phyloP scores from a whole-genome alignment of 2,329 filamentous ascomycete species.

The Stagonosporopsis vannaccii region DNA sequence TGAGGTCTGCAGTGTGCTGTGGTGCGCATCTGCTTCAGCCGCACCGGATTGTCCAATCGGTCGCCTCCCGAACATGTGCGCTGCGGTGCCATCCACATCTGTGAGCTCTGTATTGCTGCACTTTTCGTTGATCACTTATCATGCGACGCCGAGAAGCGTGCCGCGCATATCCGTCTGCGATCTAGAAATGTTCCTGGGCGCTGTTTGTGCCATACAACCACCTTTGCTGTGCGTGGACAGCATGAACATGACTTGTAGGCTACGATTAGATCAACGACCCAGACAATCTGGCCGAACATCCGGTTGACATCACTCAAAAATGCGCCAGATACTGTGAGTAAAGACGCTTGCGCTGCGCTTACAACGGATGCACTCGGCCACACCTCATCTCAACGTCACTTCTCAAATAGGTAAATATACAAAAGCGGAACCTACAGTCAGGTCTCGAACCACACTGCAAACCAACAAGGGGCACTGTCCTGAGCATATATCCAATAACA shows the following conservation, averaged over 20 bases:
- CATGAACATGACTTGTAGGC: neutral
- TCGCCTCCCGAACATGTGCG: neutral
- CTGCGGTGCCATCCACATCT: neutral
- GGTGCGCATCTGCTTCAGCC: slow-evolving; percentile 11
- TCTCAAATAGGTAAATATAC: slow-evolving; percentile 3
- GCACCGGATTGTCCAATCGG: slow-evolving; percentile 10
- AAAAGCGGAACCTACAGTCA: slow-evolving; percentile 6
- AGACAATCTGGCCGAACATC: neutral
- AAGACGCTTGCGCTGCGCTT: slow-evolving; percentile 13
- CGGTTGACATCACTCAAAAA: slow-evolving; percentile 3
- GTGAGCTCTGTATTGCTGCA: neutral
- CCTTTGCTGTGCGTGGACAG: neutral
- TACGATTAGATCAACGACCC: neutral
- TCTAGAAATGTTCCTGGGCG: too few species aligned
- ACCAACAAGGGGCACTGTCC: neutral
- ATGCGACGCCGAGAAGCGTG: neutral
- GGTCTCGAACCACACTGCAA: neutral
- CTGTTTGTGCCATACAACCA: neutral
- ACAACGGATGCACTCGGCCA: neutral
- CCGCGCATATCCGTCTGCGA: neutral
- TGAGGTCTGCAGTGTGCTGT: neutral
- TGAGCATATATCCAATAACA: neutral
- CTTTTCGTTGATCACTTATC: neutral
- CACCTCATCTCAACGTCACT: slow-evolving; percentile 20
- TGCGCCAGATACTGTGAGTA: neutral